Conservation (phyloP, 257 asterid species). For the Ligustrum vulgare region DNA sequence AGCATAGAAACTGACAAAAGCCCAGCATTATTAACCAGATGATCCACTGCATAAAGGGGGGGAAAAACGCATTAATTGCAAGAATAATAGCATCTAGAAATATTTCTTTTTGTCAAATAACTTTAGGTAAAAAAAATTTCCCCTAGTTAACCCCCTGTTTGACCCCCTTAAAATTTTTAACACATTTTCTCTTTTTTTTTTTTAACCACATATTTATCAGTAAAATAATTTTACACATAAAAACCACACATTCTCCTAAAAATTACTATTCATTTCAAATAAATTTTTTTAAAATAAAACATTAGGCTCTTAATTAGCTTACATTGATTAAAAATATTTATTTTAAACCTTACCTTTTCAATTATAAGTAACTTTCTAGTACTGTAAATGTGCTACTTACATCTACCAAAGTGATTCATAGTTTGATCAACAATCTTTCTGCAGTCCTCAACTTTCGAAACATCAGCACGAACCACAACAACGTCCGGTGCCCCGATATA, state of each 20-base stretch:
- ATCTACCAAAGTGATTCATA: conserved; percentile 57
- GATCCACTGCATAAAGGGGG: conserved; percentile 55
- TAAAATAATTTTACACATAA: too few relatives aligned
- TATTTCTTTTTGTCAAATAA: too few relatives aligned
- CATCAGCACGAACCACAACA: conserved; percentile 49
- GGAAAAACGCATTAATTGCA: background rate
- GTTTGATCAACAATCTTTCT: conserved; percentile 48
- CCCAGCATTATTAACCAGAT: conserved; percentile 67
- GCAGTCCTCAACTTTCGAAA: conserved; percentile 54
- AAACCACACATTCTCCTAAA: too few relatives aligned
- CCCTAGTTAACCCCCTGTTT: too few relatives aligned
- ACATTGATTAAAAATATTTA: background rate
- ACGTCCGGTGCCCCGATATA: conserved; percentile 58
- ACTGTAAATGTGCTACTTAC: conserved; percentile 20
- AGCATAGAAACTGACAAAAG: conserved; percentile 38
- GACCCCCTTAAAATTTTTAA: too few relatives aligned
- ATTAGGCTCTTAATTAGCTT: too few relatives aligned
- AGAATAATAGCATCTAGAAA: background rate
- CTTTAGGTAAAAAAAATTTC: too few relatives aligned
- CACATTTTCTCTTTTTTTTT: too few relatives aligned
- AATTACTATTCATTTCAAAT: too few relatives aligned
- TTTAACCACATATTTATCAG: too few relatives aligned
- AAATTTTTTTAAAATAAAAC: too few relatives aligned
- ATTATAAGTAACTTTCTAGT: too few relatives aligned
- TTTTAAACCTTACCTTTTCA: background rate